Evolutionary conservation across 306 rosid genomes (phyloP), one percentile per base, ranked within the genome.

Genomic region (Rubus idaeus): DNA sequence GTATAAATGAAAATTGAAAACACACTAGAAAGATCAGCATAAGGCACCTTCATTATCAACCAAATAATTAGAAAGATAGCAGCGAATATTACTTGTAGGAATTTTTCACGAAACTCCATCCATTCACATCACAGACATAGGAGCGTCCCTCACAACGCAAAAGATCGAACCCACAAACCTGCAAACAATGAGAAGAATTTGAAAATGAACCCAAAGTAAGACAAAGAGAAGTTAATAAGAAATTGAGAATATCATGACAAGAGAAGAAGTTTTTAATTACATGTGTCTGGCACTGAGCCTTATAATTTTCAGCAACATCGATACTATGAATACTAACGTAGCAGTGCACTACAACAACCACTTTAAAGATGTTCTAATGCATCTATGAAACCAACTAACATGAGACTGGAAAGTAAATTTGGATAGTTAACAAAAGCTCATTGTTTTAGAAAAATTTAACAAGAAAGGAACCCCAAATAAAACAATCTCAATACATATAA

Each of bases 111-210:
- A 95, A 95, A 84, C 99, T 95, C 99, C 99, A 95, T 70, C 99
- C 99, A 82, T 95, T 95, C 80, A 95, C 99, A 70, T 95, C 99
- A 87, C 97, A 95, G 83, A 95, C 99, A 66, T 95, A 95, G 21
- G 99, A 95, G 74, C 94, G 88, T 40, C 99, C 99, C 79, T 92
- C 96, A 71, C 97, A 87, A 74, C 99, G 91, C 84, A 95, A 81
- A 71, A 95, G 97, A 89, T 95, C 99, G 84, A 95, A 95, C 72
- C 97, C 99, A 79, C 99, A 92, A 84, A 95, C 99, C 99, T 95
- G 91, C 80, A 82, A 55, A 51, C 46, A 76, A 78, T 42, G 57
- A 68, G 68, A 88, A 79, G 51, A 68, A 80, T 30, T 77, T 46
- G 79, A 14, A 64, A 76, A 18, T 17, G 56, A 73, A 77, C 37